Evolutionary conservation across 352 stramenopile species (phyloP).

Genomic region (Globisporangium iwayamae): DNA sequence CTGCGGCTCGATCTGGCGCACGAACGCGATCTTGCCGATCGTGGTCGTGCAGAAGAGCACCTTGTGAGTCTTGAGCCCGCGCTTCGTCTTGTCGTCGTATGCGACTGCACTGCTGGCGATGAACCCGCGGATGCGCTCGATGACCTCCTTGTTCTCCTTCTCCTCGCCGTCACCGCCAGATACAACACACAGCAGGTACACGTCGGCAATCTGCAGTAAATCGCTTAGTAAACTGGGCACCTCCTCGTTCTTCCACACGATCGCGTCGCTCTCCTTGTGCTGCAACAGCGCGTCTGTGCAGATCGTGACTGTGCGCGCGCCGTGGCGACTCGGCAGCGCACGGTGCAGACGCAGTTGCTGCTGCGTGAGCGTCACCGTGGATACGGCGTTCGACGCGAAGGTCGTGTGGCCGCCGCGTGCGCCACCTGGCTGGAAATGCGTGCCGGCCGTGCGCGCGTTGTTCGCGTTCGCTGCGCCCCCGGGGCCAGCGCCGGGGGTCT

Average conservation of each 20-base stretch:
- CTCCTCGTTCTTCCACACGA: conserved; percentile 50
- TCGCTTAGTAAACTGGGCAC: conserved; percentile 47
- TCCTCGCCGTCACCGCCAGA: conserved; percentile 8
- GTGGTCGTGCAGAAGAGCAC: conserved; percentile 80
- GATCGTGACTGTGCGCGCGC: conserved; percentile 64
- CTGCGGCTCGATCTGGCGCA: conserved; percentile 84
- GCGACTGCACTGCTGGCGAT: conserved; percentile 25
- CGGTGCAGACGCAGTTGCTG: conserved; percentile 55
- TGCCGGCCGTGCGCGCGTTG: conserved; percentile 2
- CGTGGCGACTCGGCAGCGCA: conserved; percentile 55
- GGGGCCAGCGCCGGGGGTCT: conserved; percentile 15
- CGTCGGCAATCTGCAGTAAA: conserved; percentile 53
- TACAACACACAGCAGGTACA: conserved; percentile 63
- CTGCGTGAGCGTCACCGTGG: conserved; percentile 40
- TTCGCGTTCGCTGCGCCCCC: conserved; percentile 1
- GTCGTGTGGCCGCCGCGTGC: conserved; percentile 18
- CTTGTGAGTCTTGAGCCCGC: conserved; percentile 55
- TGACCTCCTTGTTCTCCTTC: conserved; percentile 23
- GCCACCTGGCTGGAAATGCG: conserved; percentile 2
- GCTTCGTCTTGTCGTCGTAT: conserved; percentile 21
- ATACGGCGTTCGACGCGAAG: conserved; percentile 25
- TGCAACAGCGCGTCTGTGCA: conserved; percentile 47
- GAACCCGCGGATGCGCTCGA: conserved; percentile 49
- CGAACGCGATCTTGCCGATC: conserved; percentile 79
- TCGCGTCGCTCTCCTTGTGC: conserved; percentile 20